A percentile compares a stretch with the other conserved stretches of the same genome.
These are phyloP conservation scores for Gaertneriomyces sp. DNA, from an alignment of 192 early-diverging fungal species.

Conservation along the genomic window DNA sequence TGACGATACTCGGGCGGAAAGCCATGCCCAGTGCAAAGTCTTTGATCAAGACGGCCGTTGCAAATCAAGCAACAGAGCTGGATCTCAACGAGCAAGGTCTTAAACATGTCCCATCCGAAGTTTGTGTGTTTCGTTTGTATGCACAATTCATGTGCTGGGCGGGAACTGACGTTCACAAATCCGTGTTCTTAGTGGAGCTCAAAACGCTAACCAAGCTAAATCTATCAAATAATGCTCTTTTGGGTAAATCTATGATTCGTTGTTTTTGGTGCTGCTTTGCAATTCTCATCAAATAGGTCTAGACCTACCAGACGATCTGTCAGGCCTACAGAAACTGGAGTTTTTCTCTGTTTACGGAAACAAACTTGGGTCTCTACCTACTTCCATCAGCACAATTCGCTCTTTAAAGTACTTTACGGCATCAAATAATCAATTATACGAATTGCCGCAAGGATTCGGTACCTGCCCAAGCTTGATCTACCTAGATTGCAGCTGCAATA, in stretches of 20 bases:
- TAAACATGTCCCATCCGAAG: constrained; percentile 36
- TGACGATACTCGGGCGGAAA: too few species aligned
- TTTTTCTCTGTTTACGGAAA: constrained; percentile 36
- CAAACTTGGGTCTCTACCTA: constrained; percentile 35
- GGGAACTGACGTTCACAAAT: background rate
- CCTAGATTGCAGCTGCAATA: constrained; percentile 39
- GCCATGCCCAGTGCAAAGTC: background rate
- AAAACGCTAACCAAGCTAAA: constrained; percentile 20
- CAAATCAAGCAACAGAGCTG: constrained; percentile 14
- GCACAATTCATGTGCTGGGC: background rate
- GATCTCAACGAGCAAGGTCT: constrained; percentile 32
- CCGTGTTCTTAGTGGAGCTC: constrained; percentile 8
- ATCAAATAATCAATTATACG: constrained; percentile 35
- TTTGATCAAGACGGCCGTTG: constrained; percentile 18
- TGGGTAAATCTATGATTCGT: background rate
- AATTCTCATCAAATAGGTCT: background rate
- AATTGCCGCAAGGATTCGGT: constrained; percentile 43
- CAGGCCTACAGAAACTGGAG: constrained; percentile 32
- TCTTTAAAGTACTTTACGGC: constrained; percentile 26
- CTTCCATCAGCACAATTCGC: constrained; percentile 18
- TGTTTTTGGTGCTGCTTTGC: background rate
- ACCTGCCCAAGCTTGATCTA: constrained; percentile 31
- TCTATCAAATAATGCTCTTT: constrained; percentile 29
- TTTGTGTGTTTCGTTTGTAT: constrained; percentile 22
- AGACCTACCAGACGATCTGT: constrained; percentile 28